Conservation (phyloP, 495 filamentous ascomycete genomes). For the Cairneyella variabilis region DNA sequence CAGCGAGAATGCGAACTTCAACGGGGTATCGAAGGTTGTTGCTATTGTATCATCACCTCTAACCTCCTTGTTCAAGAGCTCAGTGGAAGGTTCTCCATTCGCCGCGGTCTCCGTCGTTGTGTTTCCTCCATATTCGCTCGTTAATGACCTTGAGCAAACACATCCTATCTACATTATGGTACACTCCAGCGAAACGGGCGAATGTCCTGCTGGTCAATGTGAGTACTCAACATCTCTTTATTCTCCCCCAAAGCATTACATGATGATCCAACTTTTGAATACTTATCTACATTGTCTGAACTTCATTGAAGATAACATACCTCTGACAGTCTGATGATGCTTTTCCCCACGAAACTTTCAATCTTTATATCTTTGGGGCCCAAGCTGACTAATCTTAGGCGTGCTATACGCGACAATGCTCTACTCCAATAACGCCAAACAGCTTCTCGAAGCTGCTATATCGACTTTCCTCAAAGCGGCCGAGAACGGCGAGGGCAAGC, state of each 20-base stretch:
- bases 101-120: slow-evolving; percentile 73
- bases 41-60: slow-evolving; percentile 68
- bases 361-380: neutral
- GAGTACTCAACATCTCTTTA: slow-evolving; percentile 41
- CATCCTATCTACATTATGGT: slow-evolving; percentile 67
- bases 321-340: slow-evolving; percentile 84
- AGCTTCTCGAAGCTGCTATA: slow-evolving; percentile 52
- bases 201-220: slow-evolving; percentile 86
- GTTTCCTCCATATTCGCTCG: slow-evolving; percentile 55
- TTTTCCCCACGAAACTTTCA: slow-evolving; percentile 33
- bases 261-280: slow-evolving; percentile 78
- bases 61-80: slow-evolving; percentile 59
- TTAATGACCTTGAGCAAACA: slow-evolving; percentile 31
- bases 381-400: slow-evolving; percentile 56
- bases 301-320: slow-evolving; percentile 74
- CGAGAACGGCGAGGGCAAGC: slow-evolving; percentile 31
- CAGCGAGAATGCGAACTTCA: slow-evolving; percentile 4
- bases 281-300: slow-evolving; percentile 99
- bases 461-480: slow-evolving; percentile 45
- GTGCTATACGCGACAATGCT: slow-evolving; percentile 64
- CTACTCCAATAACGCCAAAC: slow-evolving; percentile 30
- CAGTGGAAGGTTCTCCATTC: slow-evolving; percentile 66
- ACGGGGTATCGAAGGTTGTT: slow-evolving; percentile 40
- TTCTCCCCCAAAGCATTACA: slow-evolving; percentile 30
- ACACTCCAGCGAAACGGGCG: slow-evolving; percentile 83